A percentile compares a stretch with the other conserved stretches of the same genome.
These are phyloP conservation scores for Wickerhamomyces chambardii DNA, from an alignment of 805 yeast genomes.

Conservation along the genomic window DNA sequence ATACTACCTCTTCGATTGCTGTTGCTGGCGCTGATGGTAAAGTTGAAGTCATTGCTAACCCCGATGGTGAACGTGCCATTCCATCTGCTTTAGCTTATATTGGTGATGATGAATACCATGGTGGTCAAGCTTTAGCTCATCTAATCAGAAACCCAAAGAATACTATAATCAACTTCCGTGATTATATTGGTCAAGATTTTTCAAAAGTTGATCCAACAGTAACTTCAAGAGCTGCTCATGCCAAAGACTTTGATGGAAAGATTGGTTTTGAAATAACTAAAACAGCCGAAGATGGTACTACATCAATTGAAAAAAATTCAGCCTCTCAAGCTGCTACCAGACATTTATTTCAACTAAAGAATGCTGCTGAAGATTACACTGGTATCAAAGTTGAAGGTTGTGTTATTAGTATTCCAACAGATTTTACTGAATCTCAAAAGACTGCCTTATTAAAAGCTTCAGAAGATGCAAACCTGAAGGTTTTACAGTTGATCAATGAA, in stretches of 20 bases:
- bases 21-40: conserved; percentile 78
- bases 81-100: conserved; percentile 90
- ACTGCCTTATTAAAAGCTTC: conserved; percentile 53
- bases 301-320: conserved; percentile 42
- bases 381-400: conserved; percentile 76
- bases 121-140: conserved; percentile 92
- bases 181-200: conserved; percentile 73
- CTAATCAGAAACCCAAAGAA: conserved; percentile 80
- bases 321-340: conserved; percentile 77
- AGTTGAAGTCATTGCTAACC: conserved; percentile 96
- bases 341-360: conserved; percentile 73
- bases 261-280: conserved; percentile 54
- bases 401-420: conserved; percentile 87
- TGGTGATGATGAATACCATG: conserved; percentile 94
- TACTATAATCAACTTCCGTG: conserved; percentile 90
- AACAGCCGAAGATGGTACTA: conserved; percentile 26
- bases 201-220: conserved; percentile 59
- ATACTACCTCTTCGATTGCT: conserved; percentile 92
- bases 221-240: conserved; percentile 59
- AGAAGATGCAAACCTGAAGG: conserved; percentile 63
- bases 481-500: conserved; percentile 84
- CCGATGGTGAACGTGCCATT: conserved; percentile 96
- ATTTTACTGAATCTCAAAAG: conserved; percentile 70
- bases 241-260: conserved; percentile 54
- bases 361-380: conserved; percentile 88